Evolutionary conservation across 352 stramenopile genomes (phyloP).

Genomic region (Globisporangium carolinianum): DNA sequence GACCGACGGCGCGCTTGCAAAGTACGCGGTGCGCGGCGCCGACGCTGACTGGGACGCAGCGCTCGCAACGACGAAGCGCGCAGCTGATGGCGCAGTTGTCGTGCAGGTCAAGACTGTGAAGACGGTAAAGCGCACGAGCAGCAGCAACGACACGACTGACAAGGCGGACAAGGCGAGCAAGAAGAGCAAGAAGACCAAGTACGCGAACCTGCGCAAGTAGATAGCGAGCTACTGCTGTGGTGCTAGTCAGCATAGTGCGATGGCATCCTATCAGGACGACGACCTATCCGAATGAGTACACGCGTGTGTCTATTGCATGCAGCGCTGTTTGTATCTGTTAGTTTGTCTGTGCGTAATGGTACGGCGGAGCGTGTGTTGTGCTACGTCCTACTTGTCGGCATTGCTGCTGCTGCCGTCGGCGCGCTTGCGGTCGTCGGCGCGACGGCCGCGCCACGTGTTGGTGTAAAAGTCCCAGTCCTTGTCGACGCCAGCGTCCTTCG

Average conservation of each 20-base stretch:
- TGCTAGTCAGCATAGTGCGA: not conserved
- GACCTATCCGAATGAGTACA: not conserved
- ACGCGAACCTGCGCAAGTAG: constrained; percentile 60
- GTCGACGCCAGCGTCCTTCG: constrained; percentile 67
- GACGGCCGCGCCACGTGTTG: constrained; percentile 53
- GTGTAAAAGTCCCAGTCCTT: constrained; percentile 76
- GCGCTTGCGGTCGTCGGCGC: constrained; percentile 24
- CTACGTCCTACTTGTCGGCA: not conserved
- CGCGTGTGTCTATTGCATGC: no score
- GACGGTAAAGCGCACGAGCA: constrained; percentile 28
- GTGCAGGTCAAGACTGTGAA: constrained; percentile 88
- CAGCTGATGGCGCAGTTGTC: constrained; percentile 43
- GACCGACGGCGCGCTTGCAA: constrained; percentile 91
- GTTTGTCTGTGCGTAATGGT: not conserved
- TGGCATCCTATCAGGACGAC: not conserved
- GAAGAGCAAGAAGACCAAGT: constrained; percentile 64
- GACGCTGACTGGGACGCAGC: constrained; percentile 89
- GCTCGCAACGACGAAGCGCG: constrained; percentile 32
- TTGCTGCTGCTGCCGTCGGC: not conserved
- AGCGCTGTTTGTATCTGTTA: not conserved
- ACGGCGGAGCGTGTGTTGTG: no score
- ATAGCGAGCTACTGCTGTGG: not conserved
- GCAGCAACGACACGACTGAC: constrained; percentile 19
- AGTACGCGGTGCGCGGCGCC: constrained; percentile 92
- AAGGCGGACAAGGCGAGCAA: constrained; percentile 32